Evolutionary conservation across 495 filamentous ascomycete genomes (phyloP).

Genomic region (Choiromyces venosus): DNA sequence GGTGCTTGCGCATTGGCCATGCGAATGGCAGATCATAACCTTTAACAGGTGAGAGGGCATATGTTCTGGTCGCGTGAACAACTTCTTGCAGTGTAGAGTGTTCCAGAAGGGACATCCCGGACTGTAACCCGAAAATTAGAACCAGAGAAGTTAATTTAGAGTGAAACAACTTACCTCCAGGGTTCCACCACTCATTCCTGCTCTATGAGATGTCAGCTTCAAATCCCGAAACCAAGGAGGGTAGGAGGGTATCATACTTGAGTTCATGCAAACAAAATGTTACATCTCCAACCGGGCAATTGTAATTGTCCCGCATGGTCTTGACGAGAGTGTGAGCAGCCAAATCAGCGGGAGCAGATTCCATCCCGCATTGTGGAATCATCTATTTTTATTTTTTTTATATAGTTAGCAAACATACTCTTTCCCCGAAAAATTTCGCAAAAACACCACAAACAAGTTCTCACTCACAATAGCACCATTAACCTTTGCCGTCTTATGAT

Average conservation of each 20-base stretch:
- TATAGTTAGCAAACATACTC: slow-evolving; percentile 31
- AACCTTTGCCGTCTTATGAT: slow-evolving; percentile 65
- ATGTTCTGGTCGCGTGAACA: slow-evolving; percentile 31
- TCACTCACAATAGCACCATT: slow-evolving; percentile 64
- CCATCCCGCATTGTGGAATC: slow-evolving; percentile 78
- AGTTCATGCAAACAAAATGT: slow-evolving; percentile 31
- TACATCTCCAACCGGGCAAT: slow-evolving; percentile 33
- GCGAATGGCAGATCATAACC: slow-evolving; percentile 34
- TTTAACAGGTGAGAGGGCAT: slow-evolving; percentile 35
- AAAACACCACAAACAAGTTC: neutral
- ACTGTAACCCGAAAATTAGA: slow-evolving; percentile 11
- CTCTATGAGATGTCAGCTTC: slow-evolving; percentile 24
- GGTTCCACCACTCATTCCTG: slow-evolving; percentile 30
- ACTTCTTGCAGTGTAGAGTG: slow-evolving; percentile 38
- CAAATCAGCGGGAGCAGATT: slow-evolving; percentile 80
- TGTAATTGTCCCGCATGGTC: slow-evolving; percentile 56
- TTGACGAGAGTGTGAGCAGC: slow-evolving; percentile 64
- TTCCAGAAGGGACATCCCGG: slow-evolving; percentile 34
- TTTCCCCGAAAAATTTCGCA: neutral
- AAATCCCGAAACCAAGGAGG: neutral
- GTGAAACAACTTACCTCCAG: slow-evolving; percentile 18
- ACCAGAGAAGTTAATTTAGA: neutral
- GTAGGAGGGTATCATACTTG: slow-evolving; percentile 23
- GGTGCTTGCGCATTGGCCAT: slow-evolving; percentile 24
- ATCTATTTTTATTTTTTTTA: slow-evolving; percentile 55